A percentile compares a stretch with the other conserved stretches of the same genome.
Conservation (phyloP, 495 filamentous ascomycete species). For the Elaphomyces granulatus region DNA sequence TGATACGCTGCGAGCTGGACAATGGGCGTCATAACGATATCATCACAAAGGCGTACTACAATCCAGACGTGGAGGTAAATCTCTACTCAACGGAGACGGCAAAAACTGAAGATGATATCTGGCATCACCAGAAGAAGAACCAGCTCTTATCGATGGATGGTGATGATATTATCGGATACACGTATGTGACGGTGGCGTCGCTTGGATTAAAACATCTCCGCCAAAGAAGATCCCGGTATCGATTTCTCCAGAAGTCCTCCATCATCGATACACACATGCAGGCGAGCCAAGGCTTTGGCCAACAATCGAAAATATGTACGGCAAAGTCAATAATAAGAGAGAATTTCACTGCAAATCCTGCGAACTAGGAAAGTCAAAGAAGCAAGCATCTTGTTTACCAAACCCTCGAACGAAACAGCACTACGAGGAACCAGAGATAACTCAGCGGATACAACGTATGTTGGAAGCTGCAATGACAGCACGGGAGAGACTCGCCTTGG, state of each 20-base stretch:
- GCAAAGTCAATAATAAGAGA: background rate
- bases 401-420: no score
- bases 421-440: no score
- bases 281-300: background rate
- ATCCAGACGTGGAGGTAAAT: background rate
- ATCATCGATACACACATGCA: background rate
- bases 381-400: no score
- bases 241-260: background rate
- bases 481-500: no score
- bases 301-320: background rate
- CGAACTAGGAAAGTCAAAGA: background rate
- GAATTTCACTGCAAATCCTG: background rate
- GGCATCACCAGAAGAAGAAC: background rate
- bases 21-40: background rate
- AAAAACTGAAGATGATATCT: background rate
- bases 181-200: background rate
- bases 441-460: no score
- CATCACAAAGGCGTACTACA: background rate
- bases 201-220: background rate
- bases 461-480: no score
- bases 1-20: background rate
- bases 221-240: background rate
- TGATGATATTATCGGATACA: background rate
- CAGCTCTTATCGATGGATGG: background rate
- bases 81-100: background rate